phyloP scores from a whole-genome alignment of 1,284 basidiomycete species.

The Heterobasidion irregulare region DNA sequence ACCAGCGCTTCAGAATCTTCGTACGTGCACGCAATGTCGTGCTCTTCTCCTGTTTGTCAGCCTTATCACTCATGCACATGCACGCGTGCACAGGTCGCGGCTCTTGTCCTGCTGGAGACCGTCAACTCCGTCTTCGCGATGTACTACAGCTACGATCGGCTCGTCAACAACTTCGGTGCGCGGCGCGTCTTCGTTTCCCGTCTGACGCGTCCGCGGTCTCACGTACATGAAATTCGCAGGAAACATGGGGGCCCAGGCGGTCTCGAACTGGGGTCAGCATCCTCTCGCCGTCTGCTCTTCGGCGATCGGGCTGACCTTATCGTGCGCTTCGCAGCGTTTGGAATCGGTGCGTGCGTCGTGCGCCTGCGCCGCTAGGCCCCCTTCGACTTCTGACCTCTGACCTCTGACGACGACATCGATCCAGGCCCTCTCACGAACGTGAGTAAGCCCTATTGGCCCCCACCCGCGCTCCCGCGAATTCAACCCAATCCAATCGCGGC shows the following conservation, averaged over 20 bases:
- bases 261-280: neutral
- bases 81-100: neutral
- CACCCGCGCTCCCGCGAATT: too few species aligned
- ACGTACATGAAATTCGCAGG: neutral
- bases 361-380: neutral
- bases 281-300: neutral
- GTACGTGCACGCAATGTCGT: neutral
- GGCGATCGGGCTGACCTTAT: neutral
- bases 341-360: neutral
- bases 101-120: neutral
- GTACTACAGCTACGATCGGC: neutral
- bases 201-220: neutral
- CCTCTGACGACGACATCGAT: too few species aligned
- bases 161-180: neutral
- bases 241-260: neutral
- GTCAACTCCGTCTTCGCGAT: neutral
- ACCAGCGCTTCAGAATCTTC: neutral
- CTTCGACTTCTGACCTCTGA: neutral
- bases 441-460: too few species aligned
- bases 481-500: neutral
- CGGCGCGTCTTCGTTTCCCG: too few species aligned
- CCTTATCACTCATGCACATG: neutral
- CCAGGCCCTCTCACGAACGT: neutral
- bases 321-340: neutral
- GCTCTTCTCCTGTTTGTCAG: neutral